Base-by-base conservation (phyloP, 23 red algal species). In the Gracilariopsis chorda region DNA sequence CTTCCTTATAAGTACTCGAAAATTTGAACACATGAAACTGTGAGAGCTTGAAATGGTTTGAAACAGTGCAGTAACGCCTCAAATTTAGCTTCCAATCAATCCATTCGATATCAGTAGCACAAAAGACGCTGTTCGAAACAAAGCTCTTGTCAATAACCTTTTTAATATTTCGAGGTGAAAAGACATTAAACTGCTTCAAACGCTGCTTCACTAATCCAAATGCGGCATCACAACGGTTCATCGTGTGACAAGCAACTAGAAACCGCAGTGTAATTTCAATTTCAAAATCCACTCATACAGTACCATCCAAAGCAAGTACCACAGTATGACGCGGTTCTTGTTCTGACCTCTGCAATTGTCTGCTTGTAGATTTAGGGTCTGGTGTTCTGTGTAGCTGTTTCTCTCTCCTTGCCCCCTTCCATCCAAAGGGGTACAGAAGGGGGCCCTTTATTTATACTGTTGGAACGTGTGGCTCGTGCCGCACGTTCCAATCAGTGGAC, bases 281-380 rank as follows among this genome's bases (percentile, higher is more conserved):
- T 28, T 79, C 69, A 9, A 56, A 65, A 8, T 43, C 56, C 48
- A 80, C 2, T 19, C 7, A 13, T 19, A 34, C 1, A 13, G 14
- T 48, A 40, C 49, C 41, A 23, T 51, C 84, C 48, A 88, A 20
- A 61, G 33, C 3, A 74, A 30, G 64, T 77, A 88, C 45, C 46
- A 88, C 3, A 88, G 64, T 24, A 88, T 74, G 52, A 55, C 74
- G 2, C 45, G 40, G 51, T 74, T 88, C 39, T 80, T 77, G 52
- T 88, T 88, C 35, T 88, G 84, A 13, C 49, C 84, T 11, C 45
- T 44, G 21, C 84, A 77, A 45, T 88, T 88, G 11, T 75, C 64
- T 16, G 84, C 84, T 45, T 88, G 84, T 46, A 88, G 68, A 45
- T 2, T 35, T 8, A 81, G 53, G 20, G 19, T 20, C 20, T 42